Evolutionary conservation across 768 basidiomycete species (phyloP).

Genomic region (Clitopilus hobsonii): DNA sequence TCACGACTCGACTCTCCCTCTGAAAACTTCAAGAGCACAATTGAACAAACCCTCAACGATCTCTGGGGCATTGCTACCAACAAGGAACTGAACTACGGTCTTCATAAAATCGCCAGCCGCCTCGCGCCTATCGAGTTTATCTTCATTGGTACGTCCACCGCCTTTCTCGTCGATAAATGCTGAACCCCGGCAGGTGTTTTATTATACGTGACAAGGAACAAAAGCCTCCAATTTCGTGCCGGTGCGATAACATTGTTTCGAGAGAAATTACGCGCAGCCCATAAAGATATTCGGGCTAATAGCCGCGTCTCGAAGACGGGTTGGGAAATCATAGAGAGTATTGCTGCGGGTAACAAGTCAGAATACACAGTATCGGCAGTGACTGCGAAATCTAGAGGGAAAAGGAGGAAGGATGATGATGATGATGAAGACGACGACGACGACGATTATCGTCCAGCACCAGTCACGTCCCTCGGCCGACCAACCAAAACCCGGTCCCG

Average conservation of each 20-base stretch:
- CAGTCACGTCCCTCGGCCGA: slow-evolving; percentile 34
- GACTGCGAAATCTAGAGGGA: slow-evolving; percentile 15
- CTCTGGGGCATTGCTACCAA: slow-evolving; percentile 51
- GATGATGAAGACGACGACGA: slow-evolving; percentile 30
- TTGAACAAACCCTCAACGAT: slow-evolving; percentile 48
- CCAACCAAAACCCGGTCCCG: slow-evolving; percentile 33
- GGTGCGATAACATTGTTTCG: slow-evolving; percentile 56
- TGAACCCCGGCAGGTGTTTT: slow-evolving; percentile 72
- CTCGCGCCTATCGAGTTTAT: slow-evolving; percentile 77
- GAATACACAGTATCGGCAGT: background rate
- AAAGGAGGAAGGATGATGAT: slow-evolving; percentile 24
- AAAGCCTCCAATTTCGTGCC: slow-evolving; percentile 42
- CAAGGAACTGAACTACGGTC: slow-evolving; percentile 35
- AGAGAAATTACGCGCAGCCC: slow-evolving; percentile 44
- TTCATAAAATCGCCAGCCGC: slow-evolving; percentile 49
- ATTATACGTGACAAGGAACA: slow-evolving; percentile 49
- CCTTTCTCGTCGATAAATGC: background rate
- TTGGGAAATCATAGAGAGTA: slow-evolving; percentile 49
- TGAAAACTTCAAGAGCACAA: slow-evolving; percentile 46
- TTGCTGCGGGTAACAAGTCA: slow-evolving; percentile 20
- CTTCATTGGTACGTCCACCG: slow-evolving; percentile 58
- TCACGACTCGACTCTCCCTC: slow-evolving; percentile 35
- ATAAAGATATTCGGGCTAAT: slow-evolving; percentile 66
- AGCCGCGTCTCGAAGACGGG: slow-evolving; percentile 45
- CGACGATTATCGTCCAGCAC: slow-evolving; percentile 45